Evolutionary conservation across 2,329 filamentous ascomycete species (phyloP).

Genomic region (Arthrobotrys conoides): DNA sequence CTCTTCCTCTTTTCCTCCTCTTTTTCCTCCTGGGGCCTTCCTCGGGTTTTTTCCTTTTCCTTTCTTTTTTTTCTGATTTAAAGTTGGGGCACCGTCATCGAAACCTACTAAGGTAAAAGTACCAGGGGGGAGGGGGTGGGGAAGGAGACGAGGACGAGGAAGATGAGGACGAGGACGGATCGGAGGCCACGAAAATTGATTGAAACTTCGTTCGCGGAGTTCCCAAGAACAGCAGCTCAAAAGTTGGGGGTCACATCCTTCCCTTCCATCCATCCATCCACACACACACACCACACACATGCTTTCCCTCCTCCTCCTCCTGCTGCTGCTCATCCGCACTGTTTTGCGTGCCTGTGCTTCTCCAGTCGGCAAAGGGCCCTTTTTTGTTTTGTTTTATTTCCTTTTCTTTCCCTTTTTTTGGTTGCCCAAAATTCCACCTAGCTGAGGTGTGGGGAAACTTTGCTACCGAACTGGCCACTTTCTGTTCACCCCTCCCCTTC

Average conservation of each 20-base stretch:
- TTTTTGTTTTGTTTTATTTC: not conserved
- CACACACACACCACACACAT: not conserved
- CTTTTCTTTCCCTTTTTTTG: slow-evolving; percentile 15
- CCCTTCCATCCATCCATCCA: slow-evolving; percentile 3
- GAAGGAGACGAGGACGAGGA: slow-evolving; percentile 49
- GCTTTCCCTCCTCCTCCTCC: too few relatives aligned
- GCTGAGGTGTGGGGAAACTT: slow-evolving; percentile 40
- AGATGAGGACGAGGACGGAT: slow-evolving; percentile 45
- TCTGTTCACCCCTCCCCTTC: too few relatives aligned
- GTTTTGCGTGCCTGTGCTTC: slow-evolving; percentile 1
- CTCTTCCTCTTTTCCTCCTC: not conserved
- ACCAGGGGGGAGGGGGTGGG: slow-evolving; percentile 29
- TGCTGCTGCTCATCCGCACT: too few relatives aligned
- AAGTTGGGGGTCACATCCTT: slow-evolving; percentile 48
- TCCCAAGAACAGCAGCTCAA: slow-evolving; percentile 42
- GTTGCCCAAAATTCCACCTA: slow-evolving; percentile 34
- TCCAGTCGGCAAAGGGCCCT: slow-evolving; percentile 26
- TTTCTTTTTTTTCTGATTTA: slow-evolving; percentile 48
- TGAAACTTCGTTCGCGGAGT: slow-evolving; percentile 50
- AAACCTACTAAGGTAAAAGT: too few relatives aligned
- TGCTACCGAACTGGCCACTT: too few relatives aligned
- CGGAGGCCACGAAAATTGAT: slow-evolving; percentile 38
- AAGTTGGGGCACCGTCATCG: slow-evolving; percentile 59
- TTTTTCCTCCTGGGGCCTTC: slow-evolving; percentile 2
- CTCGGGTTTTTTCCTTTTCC: slow-evolving; percentile 39